phyloP scores from a whole-genome alignment of 306 rosid genomes.

The Quercus mongolica region DNA sequence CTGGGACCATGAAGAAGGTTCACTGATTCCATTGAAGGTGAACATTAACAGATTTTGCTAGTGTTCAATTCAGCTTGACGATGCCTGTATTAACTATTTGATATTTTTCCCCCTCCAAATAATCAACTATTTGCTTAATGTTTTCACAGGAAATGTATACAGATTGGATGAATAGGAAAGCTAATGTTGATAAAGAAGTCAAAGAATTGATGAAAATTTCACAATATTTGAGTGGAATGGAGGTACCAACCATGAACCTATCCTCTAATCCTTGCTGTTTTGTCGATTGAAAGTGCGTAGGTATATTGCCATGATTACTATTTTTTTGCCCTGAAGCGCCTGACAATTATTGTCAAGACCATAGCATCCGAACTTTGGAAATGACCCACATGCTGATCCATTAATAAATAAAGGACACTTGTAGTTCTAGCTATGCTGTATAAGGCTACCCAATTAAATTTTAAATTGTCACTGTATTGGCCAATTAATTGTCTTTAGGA shows the following conservation, averaged over 20 bases:
- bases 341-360: not conserved
- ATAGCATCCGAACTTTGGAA: not conserved
- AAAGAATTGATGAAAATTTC: constrained; percentile 55
- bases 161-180: constrained; percentile 43
- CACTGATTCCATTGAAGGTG: constrained; percentile 48
- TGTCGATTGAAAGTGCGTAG: not conserved
- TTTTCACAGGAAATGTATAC: constrained; percentile 46
- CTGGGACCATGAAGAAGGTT: constrained; percentile 32
- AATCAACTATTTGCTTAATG: not conserved
- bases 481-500: too few relatives aligned
- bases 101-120: too few relatives aligned
- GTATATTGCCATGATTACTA: not conserved
- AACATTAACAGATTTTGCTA: constrained; percentile 2
- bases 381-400: not conserved
- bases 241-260: constrained; percentile 40
- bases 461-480: too few relatives aligned
- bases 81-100: not conserved
- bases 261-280: not conserved
- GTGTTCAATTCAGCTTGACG: not conserved
- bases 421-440: too few relatives aligned
- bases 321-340: not conserved
- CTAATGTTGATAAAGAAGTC: constrained; percentile 63
- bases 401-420: not conserved
- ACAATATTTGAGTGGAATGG: constrained; percentile 36
- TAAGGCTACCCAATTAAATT: too few relatives aligned